phyloP scores from a whole-genome alignment of 495 filamentous ascomycete species.

The Podospora anserina region DNA sequence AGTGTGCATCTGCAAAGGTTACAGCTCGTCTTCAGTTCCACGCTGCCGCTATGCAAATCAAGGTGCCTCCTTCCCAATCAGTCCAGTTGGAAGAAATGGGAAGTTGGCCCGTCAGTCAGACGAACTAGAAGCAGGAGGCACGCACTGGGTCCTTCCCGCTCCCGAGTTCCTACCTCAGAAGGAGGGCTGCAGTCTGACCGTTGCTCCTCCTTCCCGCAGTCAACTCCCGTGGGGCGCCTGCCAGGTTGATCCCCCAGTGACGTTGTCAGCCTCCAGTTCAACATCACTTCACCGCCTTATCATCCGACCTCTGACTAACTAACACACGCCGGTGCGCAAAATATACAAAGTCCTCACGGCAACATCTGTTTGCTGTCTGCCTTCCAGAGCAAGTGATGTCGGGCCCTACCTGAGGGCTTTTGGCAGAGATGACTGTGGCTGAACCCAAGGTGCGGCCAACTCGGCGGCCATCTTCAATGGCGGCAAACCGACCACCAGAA shows the following conservation, averaged over 20 bases:
- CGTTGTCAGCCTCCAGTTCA: neutral
- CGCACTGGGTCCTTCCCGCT: neutral
- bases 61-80: neutral
- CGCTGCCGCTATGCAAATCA: neutral
- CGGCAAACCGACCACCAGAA: neutral
- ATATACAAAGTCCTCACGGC: neutral
- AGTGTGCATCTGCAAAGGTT: neutral
- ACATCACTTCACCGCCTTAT: neutral
- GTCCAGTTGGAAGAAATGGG: neutral
- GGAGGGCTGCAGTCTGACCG: neutral
- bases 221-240: neutral
- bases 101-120: neutral
- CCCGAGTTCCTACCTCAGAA: neutral
- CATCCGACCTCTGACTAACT: neutral
- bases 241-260: neutral
- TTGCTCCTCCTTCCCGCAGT: neutral
- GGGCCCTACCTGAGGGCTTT: neutral
- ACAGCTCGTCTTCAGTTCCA: neutral
- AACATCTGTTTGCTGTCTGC: neutral
- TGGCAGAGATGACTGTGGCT: neutral
- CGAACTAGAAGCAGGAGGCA: neutral
- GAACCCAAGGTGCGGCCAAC: neutral
- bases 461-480: neutral
- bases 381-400: neutral
- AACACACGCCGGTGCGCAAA: neutral